phyloP scores from a whole-genome alignment of 177 flowering plant genomes.

The Vitis hybrid region DNA sequence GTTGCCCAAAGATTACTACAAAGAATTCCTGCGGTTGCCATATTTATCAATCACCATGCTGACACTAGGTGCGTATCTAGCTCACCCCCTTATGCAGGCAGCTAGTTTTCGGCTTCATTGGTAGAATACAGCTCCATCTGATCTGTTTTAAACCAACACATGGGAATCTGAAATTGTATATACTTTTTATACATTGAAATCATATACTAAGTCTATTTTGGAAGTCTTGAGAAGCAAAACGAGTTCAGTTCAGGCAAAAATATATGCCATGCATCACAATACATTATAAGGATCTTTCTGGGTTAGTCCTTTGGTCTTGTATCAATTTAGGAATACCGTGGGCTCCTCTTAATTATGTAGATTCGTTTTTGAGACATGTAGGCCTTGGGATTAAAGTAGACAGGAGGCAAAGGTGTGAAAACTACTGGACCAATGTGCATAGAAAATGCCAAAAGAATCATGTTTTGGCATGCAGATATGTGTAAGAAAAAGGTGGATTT shows the following conservation, averaged over 20 bases:
- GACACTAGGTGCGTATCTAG: constrained; percentile 79
- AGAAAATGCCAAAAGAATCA: too few relatives aligned
- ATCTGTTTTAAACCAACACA: background rate
- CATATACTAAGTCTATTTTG: background rate
- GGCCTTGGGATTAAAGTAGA: too few relatives aligned
- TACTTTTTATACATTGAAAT: background rate
- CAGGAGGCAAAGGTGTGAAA: too few relatives aligned
- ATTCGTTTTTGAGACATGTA: too few relatives aligned
- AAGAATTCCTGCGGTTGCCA: constrained; percentile 83
- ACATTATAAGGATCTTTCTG: too few relatives aligned
- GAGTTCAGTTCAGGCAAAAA: background rate
- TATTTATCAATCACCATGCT: constrained; percentile 70
- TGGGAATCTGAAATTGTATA: background rate
- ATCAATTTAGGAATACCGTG: too few relatives aligned
- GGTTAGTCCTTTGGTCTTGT: too few relatives aligned
- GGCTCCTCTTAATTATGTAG: too few relatives aligned
- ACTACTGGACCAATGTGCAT: too few relatives aligned
- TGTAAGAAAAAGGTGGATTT: too few relatives aligned
- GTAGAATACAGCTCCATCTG: constrained; percentile 35
- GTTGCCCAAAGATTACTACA: constrained; percentile 81
- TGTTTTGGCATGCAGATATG: too few relatives aligned
- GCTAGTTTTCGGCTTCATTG: constrained; percentile 87
- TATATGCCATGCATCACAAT: background rate
- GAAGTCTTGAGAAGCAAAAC: background rate
- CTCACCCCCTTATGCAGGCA: constrained; percentile 93